Evolutionary conservation across 768 basidiomycete species (phyloP), one percentile per base, ranked within the genome.

Genomic region (Russula earlei): DNA sequence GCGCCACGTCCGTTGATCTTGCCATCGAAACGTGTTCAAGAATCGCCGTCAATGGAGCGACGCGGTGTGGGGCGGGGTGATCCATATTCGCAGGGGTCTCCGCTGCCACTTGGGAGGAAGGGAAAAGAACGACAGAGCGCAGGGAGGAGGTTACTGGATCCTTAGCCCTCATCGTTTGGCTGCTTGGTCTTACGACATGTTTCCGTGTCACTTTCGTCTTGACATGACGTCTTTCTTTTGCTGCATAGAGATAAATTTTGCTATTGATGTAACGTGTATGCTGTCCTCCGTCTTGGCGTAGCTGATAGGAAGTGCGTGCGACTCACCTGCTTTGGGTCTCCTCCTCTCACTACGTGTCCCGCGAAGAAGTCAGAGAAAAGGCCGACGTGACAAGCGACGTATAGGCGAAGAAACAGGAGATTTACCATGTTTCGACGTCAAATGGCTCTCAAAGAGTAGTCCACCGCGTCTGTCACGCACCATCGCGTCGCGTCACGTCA

Each of bases 51-150:
- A 19, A 49, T 29, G 40, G 56, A 52, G 9, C 40, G 52, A 15
- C 46, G 52, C 25, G 22, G 40, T 20, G 34, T 38, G 7, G 8
- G 36, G 15, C 52, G 46, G 11, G 52, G 47, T 3, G 41, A 38
- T 15, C 46, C 41, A 34, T 31, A 37, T 19, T 25, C 22, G 3
- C 46, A 53, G 52, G 56, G 20, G 2, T 58, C 56, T 15, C 52
- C 51, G 1, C 41, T 48, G 5, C 56, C 52, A 10, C 52, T 54
- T 24, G 56, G 52, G 52, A 58, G 41, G 52, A 58, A 58, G 29
- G 56, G 52, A 14, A 58, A 58, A 8, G 56, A 58, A n/a, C 44
- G 52, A 27, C 56, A 58, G 52, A 51, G 51, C 0, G 19, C 33
- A 1, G 52, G 52, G 27, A 54, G 56, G 47, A 45, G 56, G 29